Base-by-base conservation (phyloP, 2,329 filamentous ascomycete genomes). In the Clonostachys solani region DNA sequence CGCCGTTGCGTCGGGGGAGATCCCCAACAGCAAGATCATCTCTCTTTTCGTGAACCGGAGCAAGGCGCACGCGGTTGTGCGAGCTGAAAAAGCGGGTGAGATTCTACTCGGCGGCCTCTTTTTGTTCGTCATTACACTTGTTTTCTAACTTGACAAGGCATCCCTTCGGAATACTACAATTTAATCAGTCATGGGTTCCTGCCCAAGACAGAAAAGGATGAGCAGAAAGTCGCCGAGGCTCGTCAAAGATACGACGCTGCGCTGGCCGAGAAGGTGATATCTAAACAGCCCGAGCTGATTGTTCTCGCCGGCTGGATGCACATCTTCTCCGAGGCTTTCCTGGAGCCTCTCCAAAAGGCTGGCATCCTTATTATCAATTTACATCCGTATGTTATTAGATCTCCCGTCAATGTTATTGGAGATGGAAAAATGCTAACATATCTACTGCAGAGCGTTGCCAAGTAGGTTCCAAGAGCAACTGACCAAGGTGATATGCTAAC, bases 221-320 rank as follows among this genome's bases (percentile, higher is more conserved):
- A 78, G 16, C 55, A 59, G 17, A 63, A 70, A 66, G 50, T 83
- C 61, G 56, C 69, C 15, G 74, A 79, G 40, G 85, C 82, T 2
- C 80, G 90, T 19, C 69, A 76, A 42, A 74, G 74, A 46, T 95
- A 94, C 64, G 90, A 95, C 62, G 78, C 81, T 13, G 87, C 88
- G 40, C 73, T 95, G 52, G 87, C 89, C 0, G 65, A 76, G 40
- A 74, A 85, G 50, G 77, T 95, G 45, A 71, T 92, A 19, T 51
- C 55, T 8, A 48, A 47, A 15, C 54, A 59, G 4, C 89, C 90
- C 0, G 80, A 92, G 47, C 66, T 95, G 47, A 81, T 95, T 43
- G 85, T 94, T 9, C 87, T 91, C 54, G 85, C 88, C 5, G 90
- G 91, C 5, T 95, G 88, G 78, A 95, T 95, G 89, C 85, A 94